Evolutionary conservation across 768 basidiomycete genomes (phyloP).

Genomic region (Termitomyces sp.): DNA sequence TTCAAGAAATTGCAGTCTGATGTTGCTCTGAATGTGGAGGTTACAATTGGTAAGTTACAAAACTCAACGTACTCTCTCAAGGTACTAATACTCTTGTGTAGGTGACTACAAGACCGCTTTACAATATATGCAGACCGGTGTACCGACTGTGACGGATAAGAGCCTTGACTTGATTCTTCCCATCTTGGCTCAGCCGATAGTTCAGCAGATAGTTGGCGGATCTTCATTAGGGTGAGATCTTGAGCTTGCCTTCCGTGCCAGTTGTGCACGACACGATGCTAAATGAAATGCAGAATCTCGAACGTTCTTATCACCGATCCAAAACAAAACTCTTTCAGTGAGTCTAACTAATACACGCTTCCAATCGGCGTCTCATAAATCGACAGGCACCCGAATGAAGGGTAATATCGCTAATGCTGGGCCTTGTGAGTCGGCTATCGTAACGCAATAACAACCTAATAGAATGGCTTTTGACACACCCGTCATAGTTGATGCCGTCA

Average conservation of each 20-base stretch:
- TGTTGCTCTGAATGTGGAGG: slow-evolving; percentile 45
- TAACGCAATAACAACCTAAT: no score
- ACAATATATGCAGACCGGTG: slow-evolving; percentile 48
- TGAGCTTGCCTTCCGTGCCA: neutral
- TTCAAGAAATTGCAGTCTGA: slow-evolving; percentile 63
- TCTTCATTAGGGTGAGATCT: slow-evolving; percentile 44
- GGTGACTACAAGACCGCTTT: slow-evolving; percentile 62
- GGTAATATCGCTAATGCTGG: slow-evolving; percentile 67
- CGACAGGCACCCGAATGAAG: slow-evolving; percentile 41
- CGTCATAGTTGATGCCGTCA: slow-evolving; percentile 55
- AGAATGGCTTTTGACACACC: slow-evolving; percentile 1
- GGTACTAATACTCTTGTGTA: slow-evolving; percentile 14
- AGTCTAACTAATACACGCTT: slow-evolving; percentile 5
- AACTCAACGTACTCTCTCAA: neutral
- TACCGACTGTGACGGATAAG: slow-evolving; percentile 56
- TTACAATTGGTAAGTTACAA: slow-evolving; percentile 45
- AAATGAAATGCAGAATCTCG: slow-evolving; percentile 35
- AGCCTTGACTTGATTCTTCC: slow-evolving; percentile 62
- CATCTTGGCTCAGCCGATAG: slow-evolving; percentile 66
- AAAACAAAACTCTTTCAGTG: slow-evolving; percentile 51
- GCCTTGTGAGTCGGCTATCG: slow-evolving; percentile 45
- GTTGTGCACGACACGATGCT: neutral
- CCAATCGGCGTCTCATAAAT: neutral
- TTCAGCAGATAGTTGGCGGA: slow-evolving; percentile 61
- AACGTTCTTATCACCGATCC: slow-evolving; percentile 59